Base-by-base conservation (phyloP, 202 grass and related monocot species). In the Setaria viridis region DNA sequence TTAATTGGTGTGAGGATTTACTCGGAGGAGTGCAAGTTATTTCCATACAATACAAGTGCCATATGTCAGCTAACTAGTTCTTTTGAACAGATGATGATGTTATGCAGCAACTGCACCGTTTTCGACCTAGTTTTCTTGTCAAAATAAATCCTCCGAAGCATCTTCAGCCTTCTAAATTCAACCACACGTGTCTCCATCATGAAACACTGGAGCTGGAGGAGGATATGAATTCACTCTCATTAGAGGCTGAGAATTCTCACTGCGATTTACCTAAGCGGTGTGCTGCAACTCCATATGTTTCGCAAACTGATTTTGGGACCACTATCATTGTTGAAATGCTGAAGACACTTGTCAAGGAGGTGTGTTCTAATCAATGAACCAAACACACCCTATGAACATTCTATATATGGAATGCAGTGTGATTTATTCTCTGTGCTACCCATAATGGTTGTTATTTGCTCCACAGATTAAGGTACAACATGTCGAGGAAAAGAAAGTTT, bases 51-150 rank as follows among this genome's bases (percentile, higher is more conserved):
- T 74, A 16, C 21, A 80, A 46, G 41, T n/a, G 48, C 57, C 33
- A 76, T 35, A 70, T 77, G 69, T 25, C 49, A 60, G 34, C 80
- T 84, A 68, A 87, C 82, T 64, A 58, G 15, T 69, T 59, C 51
- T 90, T 87, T 87, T 74, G 39, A 86, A 66, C 91, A 98, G 95
- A 98, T 85, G 93, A 95, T 88, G 85, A 92, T 88, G 72, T 93
- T 82, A 81, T 98, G 76, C 78, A 42, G 63, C 76, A 76, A 74
- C 69, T 98, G 72, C 95, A 98, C 66, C 72, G 72, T 55, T 93
- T 88, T 84, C 85, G 95, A 54, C 95, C 95, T 14, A 84, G 56
- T 34, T 90, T 95, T 87, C 62, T 98, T 72, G 86, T 72, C 78
- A 88, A 93, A 85, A 87, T 78, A 41, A 77, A 92, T 76, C 76